Conservation (phyloP, 75 land plant genomes). For the Pinus taeda region DNA sequence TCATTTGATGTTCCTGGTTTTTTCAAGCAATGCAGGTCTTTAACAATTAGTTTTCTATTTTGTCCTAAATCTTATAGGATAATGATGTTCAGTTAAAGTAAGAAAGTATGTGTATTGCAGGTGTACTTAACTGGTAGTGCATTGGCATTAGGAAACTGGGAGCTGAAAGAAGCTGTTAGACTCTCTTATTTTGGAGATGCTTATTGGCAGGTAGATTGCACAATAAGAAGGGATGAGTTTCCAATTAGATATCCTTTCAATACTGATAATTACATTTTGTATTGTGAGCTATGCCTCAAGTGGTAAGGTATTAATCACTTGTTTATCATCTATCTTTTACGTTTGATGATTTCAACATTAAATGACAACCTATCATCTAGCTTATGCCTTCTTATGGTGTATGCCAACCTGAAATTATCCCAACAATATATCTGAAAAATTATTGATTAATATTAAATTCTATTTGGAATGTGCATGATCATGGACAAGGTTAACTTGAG, state of each 20-base stretch:
- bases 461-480: conserved; percentile 1
- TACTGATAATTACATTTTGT: neutral
- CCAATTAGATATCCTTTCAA: conserved; percentile 78
- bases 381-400: neutral
- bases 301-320: neutral
- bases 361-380: neutral
- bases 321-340: neutral
- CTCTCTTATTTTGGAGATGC: conserved; percentile 65
- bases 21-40: neutral
- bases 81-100: conserved; percentile 2
- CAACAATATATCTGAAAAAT: neutral
- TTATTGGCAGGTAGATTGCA: conserved; percentile 60
- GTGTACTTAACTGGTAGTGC: conserved; percentile 71
- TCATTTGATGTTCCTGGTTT: neutral
- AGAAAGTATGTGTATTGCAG: conserved; percentile 26
- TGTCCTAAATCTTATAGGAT: neutral
- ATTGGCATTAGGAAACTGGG: conserved; percentile 67
- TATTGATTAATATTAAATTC: neutral
- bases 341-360: neutral
- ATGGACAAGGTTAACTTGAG: neutral
- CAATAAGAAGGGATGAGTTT: conserved; percentile 51
- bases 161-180: conserved; percentile 44
- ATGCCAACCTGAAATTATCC: neutral
- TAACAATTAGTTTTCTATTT: neutral
- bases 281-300: neutral